Percentiles rank a stretch among this genome's conserved stretches.
phyloP scores from a whole-genome alignment of 345 rosid genomes.

The Salix udensis region DNA sequence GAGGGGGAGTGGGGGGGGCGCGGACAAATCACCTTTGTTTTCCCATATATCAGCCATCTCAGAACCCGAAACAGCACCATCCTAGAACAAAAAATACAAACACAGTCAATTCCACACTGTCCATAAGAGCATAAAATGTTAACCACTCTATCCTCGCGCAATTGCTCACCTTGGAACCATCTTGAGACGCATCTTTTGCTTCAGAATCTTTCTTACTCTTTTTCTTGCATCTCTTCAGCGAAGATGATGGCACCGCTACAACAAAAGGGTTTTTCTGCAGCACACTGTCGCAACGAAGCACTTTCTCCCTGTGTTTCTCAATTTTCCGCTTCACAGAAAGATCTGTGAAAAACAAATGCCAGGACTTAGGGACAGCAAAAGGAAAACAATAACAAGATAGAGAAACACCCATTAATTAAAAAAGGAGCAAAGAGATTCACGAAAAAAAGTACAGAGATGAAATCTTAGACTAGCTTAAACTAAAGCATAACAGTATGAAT shows the following conservation, averaged over 20 bases:
- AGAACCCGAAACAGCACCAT: conserved; percentile 33
- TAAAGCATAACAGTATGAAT: no score
- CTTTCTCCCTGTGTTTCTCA: conserved; percentile 70
- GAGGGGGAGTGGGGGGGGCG: no score
- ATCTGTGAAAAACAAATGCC: conserved; percentile 30
- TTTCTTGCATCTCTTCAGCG: conserved; percentile 44
- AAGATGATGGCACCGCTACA: conserved; percentile 57
- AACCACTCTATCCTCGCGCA: background rate
- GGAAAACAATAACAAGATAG: background rate
- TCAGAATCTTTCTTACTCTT: conserved; percentile 20
- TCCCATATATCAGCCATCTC: conserved; percentile 66
- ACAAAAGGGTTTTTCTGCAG: conserved; percentile 79
- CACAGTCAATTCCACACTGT: background rate
- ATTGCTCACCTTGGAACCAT: conserved; percentile 36
- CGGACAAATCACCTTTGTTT: conserved; percentile 44
- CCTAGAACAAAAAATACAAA: conserved; percentile 27
- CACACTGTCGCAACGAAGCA: conserved; percentile 59
- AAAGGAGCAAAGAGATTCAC: no score
- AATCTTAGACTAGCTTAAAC: no score
- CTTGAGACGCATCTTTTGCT: conserved; percentile 26
- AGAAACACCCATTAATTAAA: no score
- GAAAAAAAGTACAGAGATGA: no score
- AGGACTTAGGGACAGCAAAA: no score
- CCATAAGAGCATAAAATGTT: background rate
- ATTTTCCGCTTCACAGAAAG: conserved; percentile 74